A percentile compares a stretch with the other conserved stretches of the same genome.
phyloP scores from a whole-genome alignment of 2,329 filamentous ascomycete genomes.

The Cladosporium sp. region DNA sequence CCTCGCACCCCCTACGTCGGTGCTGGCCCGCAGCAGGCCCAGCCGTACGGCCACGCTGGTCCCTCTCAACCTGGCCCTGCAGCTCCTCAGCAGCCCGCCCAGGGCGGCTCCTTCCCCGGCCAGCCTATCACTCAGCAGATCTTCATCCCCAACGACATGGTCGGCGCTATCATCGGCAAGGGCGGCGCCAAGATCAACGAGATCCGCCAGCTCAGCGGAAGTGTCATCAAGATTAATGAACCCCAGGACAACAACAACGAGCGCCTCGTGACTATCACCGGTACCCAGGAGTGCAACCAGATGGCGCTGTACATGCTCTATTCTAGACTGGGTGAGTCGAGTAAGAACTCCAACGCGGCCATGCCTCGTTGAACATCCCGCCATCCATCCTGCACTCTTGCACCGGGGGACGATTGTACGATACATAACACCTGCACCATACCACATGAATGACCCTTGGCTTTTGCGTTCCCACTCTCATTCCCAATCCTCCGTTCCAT shows the following conservation, averaged over 20 bases:
- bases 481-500: too few species aligned
- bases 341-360: constrained; percentile 38
- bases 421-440: constrained; percentile 9
- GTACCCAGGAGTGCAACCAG: constrained; percentile 96
- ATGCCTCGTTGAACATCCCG: constrained; percentile 29
- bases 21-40: constrained; percentile 73
- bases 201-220: constrained; percentile 92
- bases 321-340: constrained; percentile 77
- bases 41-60: constrained; percentile 58
- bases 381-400: neutral
- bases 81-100: constrained; percentile 69
- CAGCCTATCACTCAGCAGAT: constrained; percentile 95
- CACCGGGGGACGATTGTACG: constrained; percentile 12
- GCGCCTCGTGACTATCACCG: constrained; percentile 92
- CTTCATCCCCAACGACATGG: constrained; percentile 99
- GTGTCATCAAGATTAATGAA: constrained; percentile 99
- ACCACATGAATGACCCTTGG: constrained; percentile 4
- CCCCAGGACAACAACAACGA: constrained; percentile 99
- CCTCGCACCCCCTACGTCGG: constrained; percentile 74
- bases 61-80: constrained; percentile 57
- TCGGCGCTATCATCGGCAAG: constrained; percentile 98
- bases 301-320: constrained; percentile 99
- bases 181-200: constrained; percentile 99
- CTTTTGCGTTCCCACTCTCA: neutral
- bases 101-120: constrained; percentile 57